Base-by-base conservation (phyloP, 805 yeast genomes). In the Candida boidinii region DNA sequence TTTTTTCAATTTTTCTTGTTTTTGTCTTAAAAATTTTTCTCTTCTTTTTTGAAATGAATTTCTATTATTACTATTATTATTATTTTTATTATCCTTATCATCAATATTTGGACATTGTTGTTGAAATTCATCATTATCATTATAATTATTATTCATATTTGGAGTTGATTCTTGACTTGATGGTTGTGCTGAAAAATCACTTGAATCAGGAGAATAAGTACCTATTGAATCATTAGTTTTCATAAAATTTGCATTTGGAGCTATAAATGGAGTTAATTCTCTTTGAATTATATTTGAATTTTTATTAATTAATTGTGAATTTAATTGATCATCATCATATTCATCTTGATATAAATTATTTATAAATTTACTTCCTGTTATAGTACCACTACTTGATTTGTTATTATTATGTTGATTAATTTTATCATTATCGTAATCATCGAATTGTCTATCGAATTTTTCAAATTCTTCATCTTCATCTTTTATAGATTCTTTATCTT, bases 371-470 rank as follows among this genome's bases (percentile, higher is more conserved):
- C n/a, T n/a, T n/a, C n/a, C n/a, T n/a, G n/a, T n/a, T n/a, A n/a
- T n/a, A n/a, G n/a, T 17, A 47, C 44, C 38, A 50, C 14, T 15
- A 13, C 14, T 25, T 9, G 9, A 8, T 8, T 8, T 25, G 28
- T 12, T 15, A 9, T 10, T 25, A 10, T 12, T 25, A 15, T 15
- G 8, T 10, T 8, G 10, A 13, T 13, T 9, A 10, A 9, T 8
- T 12, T 28, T 26, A 12, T 26, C 18, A n/a, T 31, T 26, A 30
- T 14, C 16, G 14, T 29, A 18, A 25, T 29, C 33, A 19, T 43
- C 5, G 49, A 44, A 26, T 41, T 51, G n/a, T n/a, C n/a, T 36
- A 54, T 53, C 0, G 65, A n/a, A n/a, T n/a, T n/a, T n/a, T n/a
- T n/a, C n/a, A n/a, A 23, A 56, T 15, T 51, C 58, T 29, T 50